Evolutionary conservation across 2,329 filamentous ascomycete genomes (phyloP).

Genomic region (Apiospora pterosperma): DNA sequence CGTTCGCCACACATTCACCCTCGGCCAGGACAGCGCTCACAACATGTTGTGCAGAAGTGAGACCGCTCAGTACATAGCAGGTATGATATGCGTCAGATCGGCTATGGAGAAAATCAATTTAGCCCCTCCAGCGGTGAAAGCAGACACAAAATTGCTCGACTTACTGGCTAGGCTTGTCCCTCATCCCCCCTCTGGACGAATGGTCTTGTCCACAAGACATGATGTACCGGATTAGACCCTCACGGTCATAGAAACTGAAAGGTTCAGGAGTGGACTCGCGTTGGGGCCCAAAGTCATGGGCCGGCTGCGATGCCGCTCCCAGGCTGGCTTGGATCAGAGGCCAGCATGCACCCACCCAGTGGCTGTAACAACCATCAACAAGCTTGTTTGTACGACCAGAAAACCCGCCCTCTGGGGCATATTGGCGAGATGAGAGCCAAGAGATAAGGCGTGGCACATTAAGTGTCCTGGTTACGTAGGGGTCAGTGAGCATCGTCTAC

Average conservation of each 20-base stretch:
- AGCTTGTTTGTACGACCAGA: slow-evolving; percentile 95
- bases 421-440: slow-evolving; percentile 88
- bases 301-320: slow-evolving; percentile 40
- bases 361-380: slow-evolving; percentile 96
- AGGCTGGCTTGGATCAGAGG: slow-evolving; percentile 80
- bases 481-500: slow-evolving; percentile 19
- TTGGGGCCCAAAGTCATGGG: slow-evolving; percentile 16
- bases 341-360: slow-evolving; percentile 97
- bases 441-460: slow-evolving; percentile 73
- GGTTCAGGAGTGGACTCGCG: slow-evolving; percentile 18
- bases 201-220: slow-evolving; percentile 81
- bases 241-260: slow-evolving; percentile 62
- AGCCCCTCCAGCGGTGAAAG: slow-evolving; percentile 12
- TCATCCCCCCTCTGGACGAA: slow-evolving; percentile 69
- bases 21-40: slow-evolving; percentile 31
- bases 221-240: slow-evolving; percentile 86
- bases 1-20: slow-evolving; percentile 30
- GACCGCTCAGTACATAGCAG: slow-evolving; percentile 83
- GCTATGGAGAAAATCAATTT: slow-evolving; percentile 37
- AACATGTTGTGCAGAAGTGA: slow-evolving; percentile 77
- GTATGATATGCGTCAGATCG: slow-evolving; percentile 87
- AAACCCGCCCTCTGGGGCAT: slow-evolving; percentile 87
- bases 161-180: slow-evolving; percentile 91
- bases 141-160: slow-evolving; percentile 29
- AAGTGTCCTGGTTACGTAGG: slow-evolving; percentile 56